Evolutionary conservation across 2,329 filamentous ascomycete genomes (phyloP).

Genomic region (Zymoseptoria crescenta): DNA sequence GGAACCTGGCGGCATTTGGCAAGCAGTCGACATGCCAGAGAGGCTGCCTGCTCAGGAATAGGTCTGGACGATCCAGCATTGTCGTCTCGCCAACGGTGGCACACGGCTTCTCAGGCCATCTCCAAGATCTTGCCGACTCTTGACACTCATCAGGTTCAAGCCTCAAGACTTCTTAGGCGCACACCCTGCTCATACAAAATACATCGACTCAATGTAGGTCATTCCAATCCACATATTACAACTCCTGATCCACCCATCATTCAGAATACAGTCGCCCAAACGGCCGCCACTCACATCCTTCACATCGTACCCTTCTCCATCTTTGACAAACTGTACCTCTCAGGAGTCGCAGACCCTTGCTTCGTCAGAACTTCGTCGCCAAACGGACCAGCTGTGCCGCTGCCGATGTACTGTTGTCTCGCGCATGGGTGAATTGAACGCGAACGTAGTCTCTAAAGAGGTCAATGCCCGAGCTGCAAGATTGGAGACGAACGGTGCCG

Average conservation of each 20-base stretch:
- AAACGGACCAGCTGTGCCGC: constrained; percentile 12
- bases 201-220: constrained; percentile 12
- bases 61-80: too few relatives aligned
- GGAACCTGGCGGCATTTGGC: too few relatives aligned
- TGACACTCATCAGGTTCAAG: background rate
- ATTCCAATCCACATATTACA: constrained; percentile 18
- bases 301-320: constrained; percentile 6
- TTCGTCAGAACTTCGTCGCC: constrained; percentile 4
- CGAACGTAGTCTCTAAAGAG: constrained; percentile 12
- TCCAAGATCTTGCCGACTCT: background rate
- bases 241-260: constrained; percentile 1
- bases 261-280: constrained; percentile 10
- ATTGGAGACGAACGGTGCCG: constrained; percentile 11
- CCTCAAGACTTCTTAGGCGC: background rate
- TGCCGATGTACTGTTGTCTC: constrained; percentile 15
- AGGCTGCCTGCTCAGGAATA: too few relatives aligned
- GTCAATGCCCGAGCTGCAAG: constrained; percentile 11
- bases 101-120: background rate
- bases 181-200: constrained; percentile 14
- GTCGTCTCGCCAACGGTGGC: background rate
- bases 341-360: constrained; percentile 12
- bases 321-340: constrained; percentile 12
- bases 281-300: constrained; percentile 5
- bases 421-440: constrained; percentile 12
- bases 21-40: too few relatives aligned